These are phyloP conservation scores for Protomyces inouyei DNA, from an alignment of 1,139 yeast genomes.

Conservation along the genomic window DNA sequence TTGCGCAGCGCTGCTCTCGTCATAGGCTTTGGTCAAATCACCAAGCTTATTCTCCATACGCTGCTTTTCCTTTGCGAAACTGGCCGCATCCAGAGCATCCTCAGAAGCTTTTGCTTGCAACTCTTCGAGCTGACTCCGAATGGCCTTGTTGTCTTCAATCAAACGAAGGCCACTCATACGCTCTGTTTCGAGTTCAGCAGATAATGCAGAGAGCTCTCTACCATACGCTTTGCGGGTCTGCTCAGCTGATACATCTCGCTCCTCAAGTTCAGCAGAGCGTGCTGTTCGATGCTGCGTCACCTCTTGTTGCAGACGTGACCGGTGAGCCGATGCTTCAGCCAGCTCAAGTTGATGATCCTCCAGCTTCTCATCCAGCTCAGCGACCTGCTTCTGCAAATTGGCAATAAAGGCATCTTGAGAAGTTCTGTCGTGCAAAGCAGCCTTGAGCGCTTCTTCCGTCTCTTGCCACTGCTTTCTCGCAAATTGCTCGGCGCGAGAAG, in stretches of 20 bases:
- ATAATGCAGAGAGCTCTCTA: conserved; percentile 22
- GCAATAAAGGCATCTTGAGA: conserved; percentile 46
- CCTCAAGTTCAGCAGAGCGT: conserved; percentile 22
- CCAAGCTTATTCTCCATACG: conserved; percentile 53
- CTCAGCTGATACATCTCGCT: conserved; percentile 22
- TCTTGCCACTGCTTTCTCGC: conserved; percentile 56
- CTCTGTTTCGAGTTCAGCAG: conserved; percentile 26
- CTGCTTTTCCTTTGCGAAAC: conserved; percentile 45
- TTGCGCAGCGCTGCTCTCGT: conserved; percentile 42
- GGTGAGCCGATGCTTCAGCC: conserved; percentile 49
- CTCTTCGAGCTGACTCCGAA: conserved; percentile 22
- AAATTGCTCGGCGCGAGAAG: conserved; percentile 56
- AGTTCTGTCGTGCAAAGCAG: conserved; percentile 56
- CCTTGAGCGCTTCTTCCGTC: conserved; percentile 49
- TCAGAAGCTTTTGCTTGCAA: conserved; percentile 24
- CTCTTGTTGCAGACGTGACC: conserved; percentile 48
- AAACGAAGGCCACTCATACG: conserved; percentile 18
- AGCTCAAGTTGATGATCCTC: conserved; percentile 58
- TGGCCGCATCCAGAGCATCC: conserved; percentile 15
- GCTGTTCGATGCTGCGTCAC: conserved; percentile 36
- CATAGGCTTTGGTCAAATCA: conserved; percentile 50
- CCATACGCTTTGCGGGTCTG: conserved; percentile 29
- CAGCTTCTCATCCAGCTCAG: conserved; percentile 54
- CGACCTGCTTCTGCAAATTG: conserved; percentile 51
- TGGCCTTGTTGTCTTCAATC: conserved; percentile 24